Evolutionary conservation across 2,329 filamentous ascomycete genomes (phyloP).

Genomic region (Cladosporium sp.): DNA sequence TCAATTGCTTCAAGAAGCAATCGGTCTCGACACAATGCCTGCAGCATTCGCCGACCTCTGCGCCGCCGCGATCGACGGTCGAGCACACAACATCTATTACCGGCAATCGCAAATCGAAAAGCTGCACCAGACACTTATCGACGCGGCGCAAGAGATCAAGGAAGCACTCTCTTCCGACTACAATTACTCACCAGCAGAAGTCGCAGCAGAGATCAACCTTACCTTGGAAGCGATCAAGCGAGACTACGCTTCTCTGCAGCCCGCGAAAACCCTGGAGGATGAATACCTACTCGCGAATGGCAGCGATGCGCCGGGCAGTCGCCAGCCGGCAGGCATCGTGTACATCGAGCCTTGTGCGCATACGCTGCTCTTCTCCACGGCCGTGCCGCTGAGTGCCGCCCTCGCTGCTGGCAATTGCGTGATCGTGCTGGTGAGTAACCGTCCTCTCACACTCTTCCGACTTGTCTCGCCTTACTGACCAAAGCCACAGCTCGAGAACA

Average conservation of each 20-base stretch:
- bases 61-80: constrained; percentile 40
- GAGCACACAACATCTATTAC: constrained; percentile 41
- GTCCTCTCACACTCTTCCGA: not conserved
- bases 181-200: constrained; percentile 31
- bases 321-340: constrained; percentile 36
- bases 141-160: constrained; percentile 31
- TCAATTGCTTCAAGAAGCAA: no score
- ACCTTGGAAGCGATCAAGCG: constrained; percentile 35
- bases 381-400: constrained; percentile 42
- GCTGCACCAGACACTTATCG: constrained; percentile 36
- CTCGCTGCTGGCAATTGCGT: constrained; percentile 48
- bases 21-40: constrained; percentile 15
- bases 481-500: constrained; percentile 35
- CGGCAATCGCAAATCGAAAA: constrained; percentile 41
- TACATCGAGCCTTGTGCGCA: constrained; percentile 45
- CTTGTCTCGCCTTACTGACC: not conserved
- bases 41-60: constrained; percentile 30
- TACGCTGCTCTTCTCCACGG: constrained; percentile 43
- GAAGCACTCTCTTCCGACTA: constrained; percentile 39
- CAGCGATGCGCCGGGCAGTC: constrained; percentile 31
- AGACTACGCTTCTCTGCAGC: constrained; percentile 36
- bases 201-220: constrained; percentile 38
- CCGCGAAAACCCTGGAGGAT: constrained; percentile 31
- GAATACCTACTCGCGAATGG: constrained; percentile 40
- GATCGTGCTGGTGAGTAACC: constrained; percentile 39